These are phyloP conservation scores for Colletotrichum musae DNA, from an alignment of 2,329 filamentous ascomycete species.

Conservation along the genomic window DNA sequence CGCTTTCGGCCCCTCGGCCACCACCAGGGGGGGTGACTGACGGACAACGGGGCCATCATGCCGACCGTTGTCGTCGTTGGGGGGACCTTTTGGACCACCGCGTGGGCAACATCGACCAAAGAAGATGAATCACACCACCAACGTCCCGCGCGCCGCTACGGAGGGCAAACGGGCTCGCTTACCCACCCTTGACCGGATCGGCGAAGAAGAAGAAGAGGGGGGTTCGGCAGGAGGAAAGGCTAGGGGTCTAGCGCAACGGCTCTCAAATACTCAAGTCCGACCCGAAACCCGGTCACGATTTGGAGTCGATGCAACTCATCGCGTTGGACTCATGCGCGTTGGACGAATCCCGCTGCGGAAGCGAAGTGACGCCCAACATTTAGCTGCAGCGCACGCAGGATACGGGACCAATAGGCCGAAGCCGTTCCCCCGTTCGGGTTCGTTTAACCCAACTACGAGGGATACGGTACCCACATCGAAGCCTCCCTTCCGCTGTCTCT, in stretches of 20 bases:
- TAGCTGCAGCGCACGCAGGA: background rate
- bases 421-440: background rate
- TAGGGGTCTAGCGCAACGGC: constrained; percentile 14
- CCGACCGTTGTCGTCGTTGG: constrained; percentile 7
- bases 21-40: background rate
- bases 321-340: constrained; percentile 17
- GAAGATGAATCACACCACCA: constrained; percentile 23
- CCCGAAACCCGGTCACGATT: constrained; percentile 28
- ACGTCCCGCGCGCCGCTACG: constrained; percentile 2
- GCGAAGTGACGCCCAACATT: background rate
- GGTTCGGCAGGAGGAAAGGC: background rate
- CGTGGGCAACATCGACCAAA: background rate
- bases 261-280: constrained; percentile 17
- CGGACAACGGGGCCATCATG: background rate
- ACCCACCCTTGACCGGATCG: constrained; percentile 2
- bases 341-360: background rate
- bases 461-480: too few species aligned
- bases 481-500: too few species aligned
- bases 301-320: background rate
- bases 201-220: background rate
- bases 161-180: background rate
- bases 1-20: constrained; percentile 4
- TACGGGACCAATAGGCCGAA: constrained; percentile 4
- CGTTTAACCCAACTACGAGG: too few species aligned
- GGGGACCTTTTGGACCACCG: background rate